Base-by-base conservation (phyloP, 192 early-diverging fungal genomes). In the Linnemannia zychae region DNA sequence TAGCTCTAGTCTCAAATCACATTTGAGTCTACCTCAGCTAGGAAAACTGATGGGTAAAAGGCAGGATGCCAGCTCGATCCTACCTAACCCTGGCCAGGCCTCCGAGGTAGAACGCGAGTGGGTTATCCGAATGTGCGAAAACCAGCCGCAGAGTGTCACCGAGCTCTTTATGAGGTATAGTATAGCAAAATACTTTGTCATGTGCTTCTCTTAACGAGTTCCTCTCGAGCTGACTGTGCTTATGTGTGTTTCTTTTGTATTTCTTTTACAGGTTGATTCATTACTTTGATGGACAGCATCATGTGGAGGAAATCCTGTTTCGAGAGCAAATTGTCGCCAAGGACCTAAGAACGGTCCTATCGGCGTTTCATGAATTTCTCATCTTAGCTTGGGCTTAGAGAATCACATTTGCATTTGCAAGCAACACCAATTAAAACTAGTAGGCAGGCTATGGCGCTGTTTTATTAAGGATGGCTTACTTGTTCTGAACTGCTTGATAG, bases 241-340 rank as follows among this genome's bases (percentile, higher is more conserved):
- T 31, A 63, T 4, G 31, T 12, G 7, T 46, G 15, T 34, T 52
- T 11, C 53, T 2, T 40, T 38, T 31, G 7, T 15, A 44, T 20
- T 46, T 34, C 36, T 34, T 7, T 83, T 17, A n/a, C 76, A 94
- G 93, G 52, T 84, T 97, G 71, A 89, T 92, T 33, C 92, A 92
- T 24, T 97, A 97, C 74, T 93, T 96, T 79, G 90, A 93, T 83
- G 96, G 96, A 1, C 90, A 93, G 68, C 91, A 93, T 80, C 93
- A 94, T 77, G 87, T 95, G 9, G 95, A 96, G 77, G 96, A 97
- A 76, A 97, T 97, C 60, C 78, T 93, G 69, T 85, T 85, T 49
- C 69, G 83, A 15, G 83, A 85, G 38, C 83, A 85, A 66, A 79
- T 85, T 66, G 74, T 79, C 9, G 77, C 77, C 74, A 85, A 85